Evolutionary conservation across 2,329 filamentous ascomycete species (phyloP).

Genomic region (Trichoderma afroharzianum): DNA sequence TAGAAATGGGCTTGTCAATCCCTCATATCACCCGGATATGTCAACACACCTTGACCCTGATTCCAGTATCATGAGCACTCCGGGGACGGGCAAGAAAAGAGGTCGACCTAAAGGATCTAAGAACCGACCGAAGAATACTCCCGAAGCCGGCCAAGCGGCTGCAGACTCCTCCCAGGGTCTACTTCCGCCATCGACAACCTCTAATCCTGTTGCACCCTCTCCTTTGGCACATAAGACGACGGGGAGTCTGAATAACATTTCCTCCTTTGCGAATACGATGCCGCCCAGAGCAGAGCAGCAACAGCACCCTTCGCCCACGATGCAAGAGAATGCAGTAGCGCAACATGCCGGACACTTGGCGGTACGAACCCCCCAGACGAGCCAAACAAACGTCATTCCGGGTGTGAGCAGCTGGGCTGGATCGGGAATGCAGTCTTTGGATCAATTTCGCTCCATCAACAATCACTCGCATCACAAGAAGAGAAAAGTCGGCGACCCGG

Average conservation of each 20-base stretch:
- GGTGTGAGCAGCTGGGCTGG: slow-evolving; percentile 4
- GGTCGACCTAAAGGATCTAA: slow-evolving; percentile 47
- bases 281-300: slow-evolving; percentile 3
- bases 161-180: background rate
- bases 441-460: slow-evolving; percentile 1
- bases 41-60: slow-evolving; percentile 14
- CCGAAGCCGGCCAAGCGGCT: slow-evolving; percentile 10
- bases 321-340: background rate
- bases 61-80: slow-evolving; percentile 22
- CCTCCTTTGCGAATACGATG: slow-evolving; percentile 4
- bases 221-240: slow-evolving; percentile 21
- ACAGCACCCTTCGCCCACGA: background rate
- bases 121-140: slow-evolving; percentile 36
- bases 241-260: background rate
- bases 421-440: slow-evolving; percentile 1
- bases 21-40: background rate
- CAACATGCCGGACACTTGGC: background rate
- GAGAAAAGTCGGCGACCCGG: slow-evolving; percentile 8
- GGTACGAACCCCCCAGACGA: background rate
- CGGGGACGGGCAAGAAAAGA: slow-evolving; percentile 29
- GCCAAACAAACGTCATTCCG: background rate
- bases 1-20: background rate
- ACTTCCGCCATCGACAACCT: background rate
- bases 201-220: slow-evolving; percentile 14
- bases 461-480: slow-evolving; percentile 6